These are phyloP conservation scores for Lepiota brunneoincarnata DNA, from an alignment of 768 basidiomycete genomes.

Conservation along the genomic window DNA sequence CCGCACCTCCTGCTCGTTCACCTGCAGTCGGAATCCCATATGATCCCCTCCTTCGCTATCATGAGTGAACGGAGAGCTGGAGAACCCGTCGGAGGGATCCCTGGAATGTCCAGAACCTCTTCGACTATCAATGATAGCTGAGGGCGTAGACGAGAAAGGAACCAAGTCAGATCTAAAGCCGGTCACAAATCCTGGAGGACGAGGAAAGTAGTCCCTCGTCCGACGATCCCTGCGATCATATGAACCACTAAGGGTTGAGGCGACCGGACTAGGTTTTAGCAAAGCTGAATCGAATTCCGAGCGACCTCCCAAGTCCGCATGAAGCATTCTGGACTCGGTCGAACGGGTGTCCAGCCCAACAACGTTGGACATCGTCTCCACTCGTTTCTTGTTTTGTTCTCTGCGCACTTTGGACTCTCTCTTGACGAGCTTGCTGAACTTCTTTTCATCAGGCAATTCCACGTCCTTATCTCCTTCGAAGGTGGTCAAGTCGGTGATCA, in stretches of 20 bases:
- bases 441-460: conserved; percentile 51
- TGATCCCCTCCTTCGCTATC: background rate
- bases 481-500: conserved; percentile 61
- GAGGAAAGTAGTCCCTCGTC: background rate
- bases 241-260: background rate
- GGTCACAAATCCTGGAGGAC: background rate
- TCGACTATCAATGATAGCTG: background rate
- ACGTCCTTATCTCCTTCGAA: conserved; percentile 71
- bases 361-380: background rate
- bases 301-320: background rate
- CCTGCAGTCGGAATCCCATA: conserved; percentile 32
- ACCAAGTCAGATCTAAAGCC: background rate
- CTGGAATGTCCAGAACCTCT: background rate
- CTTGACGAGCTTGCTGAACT: conserved; percentile 49
- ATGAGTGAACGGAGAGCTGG: background rate
- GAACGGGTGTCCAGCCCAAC: background rate
- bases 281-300: background rate
- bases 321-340: background rate
- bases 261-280: background rate
- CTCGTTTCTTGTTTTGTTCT: background rate
- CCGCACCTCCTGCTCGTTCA: conserved; percentile 55
- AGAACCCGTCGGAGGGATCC: too few species aligned
- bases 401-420: conserved; percentile 48
- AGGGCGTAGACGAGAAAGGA: too few species aligned
- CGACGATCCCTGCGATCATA: background rate